Evolutionary conservation across 2,329 filamentous ascomycete genomes (phyloP).

Genomic region (Ophiostoma perfectum): DNA sequence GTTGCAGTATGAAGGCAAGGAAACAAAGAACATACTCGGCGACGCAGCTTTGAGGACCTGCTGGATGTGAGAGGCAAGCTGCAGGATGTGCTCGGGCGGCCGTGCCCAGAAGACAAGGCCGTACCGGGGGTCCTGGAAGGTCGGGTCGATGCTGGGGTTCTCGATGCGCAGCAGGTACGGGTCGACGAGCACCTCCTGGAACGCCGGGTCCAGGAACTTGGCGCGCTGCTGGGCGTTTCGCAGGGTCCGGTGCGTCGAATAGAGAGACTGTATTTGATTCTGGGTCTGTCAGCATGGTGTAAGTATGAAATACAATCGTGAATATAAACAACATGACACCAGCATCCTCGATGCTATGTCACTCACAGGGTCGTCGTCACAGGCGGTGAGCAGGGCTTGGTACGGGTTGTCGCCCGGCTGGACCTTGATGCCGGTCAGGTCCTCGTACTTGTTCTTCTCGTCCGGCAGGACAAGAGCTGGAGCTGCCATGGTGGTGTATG

Average conservation of each 20-base stretch:
- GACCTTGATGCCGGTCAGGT: conserved; percentile 48
- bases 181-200: conserved; percentile 68
- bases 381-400: conserved; percentile 63
- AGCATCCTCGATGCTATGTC: no score
- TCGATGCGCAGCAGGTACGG: conserved; percentile 66
- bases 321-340: conserved; percentile 25
- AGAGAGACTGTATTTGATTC: conserved; percentile 64
- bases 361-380: conserved; percentile 59
- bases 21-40: conserved; percentile 33
- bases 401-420: conserved; percentile 66
- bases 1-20: no score
- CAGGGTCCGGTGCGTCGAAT: conserved; percentile 65
- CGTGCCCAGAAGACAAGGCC: conserved; percentile 87
- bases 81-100: conserved; percentile 65
- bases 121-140: conserved; percentile 68
- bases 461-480: conserved; percentile 36
- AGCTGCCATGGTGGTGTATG: conserved; percentile 15
- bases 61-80: conserved; percentile 65
- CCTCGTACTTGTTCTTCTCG: conserved; percentile 48
- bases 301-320: not conserved
- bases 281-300: conserved; percentile 32
- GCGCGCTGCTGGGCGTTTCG: conserved; percentile 71
- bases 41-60: conserved; percentile 56
- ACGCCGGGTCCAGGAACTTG: conserved; percentile 64
- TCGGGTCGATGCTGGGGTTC: conserved; percentile 57